Evolutionary conservation across 371 early-diverging fungal species (phyloP).

Genomic region (Vairimorpha necatrix): DNA sequence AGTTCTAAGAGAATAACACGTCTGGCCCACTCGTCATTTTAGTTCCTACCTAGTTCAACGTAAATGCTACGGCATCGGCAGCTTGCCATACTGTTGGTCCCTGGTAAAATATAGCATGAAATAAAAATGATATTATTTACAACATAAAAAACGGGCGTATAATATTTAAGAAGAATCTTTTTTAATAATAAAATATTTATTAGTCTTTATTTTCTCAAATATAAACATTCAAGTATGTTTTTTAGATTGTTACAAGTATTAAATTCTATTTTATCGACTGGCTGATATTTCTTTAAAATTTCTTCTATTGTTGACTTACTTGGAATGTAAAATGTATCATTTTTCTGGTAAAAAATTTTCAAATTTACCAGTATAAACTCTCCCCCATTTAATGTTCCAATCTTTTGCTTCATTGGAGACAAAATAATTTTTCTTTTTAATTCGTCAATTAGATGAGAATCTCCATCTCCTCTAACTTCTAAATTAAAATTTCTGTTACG

Average conservation of each 20-base stretch:
- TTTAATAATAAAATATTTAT: too few species aligned
- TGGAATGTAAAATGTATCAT: slow-evolving; percentile 2
- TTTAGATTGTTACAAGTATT: not conserved
- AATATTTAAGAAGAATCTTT: too few species aligned
- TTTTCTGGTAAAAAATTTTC: not conserved
- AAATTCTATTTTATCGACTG: not conserved
- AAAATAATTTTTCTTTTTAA: not conserved
- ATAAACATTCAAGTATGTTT: not conserved
- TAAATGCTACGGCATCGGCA: too few species aligned
- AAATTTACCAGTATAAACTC: not conserved
- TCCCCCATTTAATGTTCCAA: not conserved
- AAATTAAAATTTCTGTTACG: not conserved
- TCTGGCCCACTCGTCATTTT: too few species aligned
- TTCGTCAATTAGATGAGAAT: too few species aligned
- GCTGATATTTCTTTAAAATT: not conserved
- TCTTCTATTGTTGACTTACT: not conserved
- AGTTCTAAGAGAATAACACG: too few species aligned
- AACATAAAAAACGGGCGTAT: too few species aligned
- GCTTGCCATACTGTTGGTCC: too few species aligned
- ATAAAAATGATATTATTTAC: too few species aligned
- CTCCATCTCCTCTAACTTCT: not conserved
- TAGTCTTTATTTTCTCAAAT: not conserved
- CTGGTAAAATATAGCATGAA: too few species aligned
- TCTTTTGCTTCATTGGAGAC: not conserved
- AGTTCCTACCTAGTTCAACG: too few species aligned